Evolutionary conservation across 2,329 filamentous ascomycete species (phyloP), one percentile per base, ranked within the genome.

Genomic region (Ophiostoma sp.): DNA sequence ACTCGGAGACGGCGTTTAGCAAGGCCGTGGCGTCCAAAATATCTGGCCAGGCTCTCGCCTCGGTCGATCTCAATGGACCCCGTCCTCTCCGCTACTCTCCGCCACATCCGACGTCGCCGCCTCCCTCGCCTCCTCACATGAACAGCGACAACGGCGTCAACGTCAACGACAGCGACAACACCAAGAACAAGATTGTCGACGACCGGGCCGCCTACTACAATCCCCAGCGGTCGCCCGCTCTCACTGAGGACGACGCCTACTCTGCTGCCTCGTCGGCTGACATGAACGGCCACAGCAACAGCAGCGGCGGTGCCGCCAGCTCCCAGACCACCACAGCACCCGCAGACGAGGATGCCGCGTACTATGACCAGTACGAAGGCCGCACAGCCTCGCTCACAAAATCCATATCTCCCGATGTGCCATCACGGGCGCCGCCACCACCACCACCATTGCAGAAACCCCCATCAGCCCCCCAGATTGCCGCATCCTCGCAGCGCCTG

Each of bases 181-280:
- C 35, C 27, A 27, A 48, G 36, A 35, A 31, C n/a, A 67, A 65
- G n/a, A 2, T 68, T n/a, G 70, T n/a, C 57, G 68, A 71, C 67
- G 69, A 68, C 57, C 68, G 36, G 4, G 10, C 57, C 17, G 41
- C 52, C 44, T 73, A 68, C 62, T 69, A 57, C 65, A 35, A 66
- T 39, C 70, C 69, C 39, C 52, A 67, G 20, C 70, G 68, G 3
- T 68, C 68, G 20, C 62, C 68, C 11, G 54, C 69, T 27, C 35
- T 31, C 15, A 33, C 67, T 23, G 67, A 67, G 48, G 65, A 69
- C 68, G 70, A 69, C 68, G 44, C 31, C 36, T 66, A 66, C 36
- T 73, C 73, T 4, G 64, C 70, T 35, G 70, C 67, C 70, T 74
- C 73, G 48, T 74, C 73, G 66, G 48, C 69, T 15, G 71, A 73